Evolutionary conservation across 352 stramenopile species (phyloP).

Genomic region (Pythium aquatile): DNA sequence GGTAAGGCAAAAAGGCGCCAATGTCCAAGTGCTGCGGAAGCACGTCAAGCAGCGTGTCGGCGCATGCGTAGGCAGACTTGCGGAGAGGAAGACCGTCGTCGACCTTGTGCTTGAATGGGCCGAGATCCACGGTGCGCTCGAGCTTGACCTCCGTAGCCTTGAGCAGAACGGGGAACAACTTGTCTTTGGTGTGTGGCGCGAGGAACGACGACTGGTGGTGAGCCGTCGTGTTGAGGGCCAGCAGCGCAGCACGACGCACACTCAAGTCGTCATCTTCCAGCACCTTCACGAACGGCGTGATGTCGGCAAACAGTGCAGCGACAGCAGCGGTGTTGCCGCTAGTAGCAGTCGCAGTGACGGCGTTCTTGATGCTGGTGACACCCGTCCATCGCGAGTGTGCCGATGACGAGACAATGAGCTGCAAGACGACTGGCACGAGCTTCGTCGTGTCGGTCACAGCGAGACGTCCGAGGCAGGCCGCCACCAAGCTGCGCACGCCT

Average conservation of each 20-base stretch:
- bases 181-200: constrained; percentile 72
- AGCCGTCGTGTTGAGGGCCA: constrained; percentile 95
- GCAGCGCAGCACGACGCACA: constrained; percentile 92
- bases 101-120: constrained; percentile 99
- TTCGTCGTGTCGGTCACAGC: constrained; percentile 86
- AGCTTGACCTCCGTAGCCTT: constrained; percentile 92
- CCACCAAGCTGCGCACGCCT: constrained; percentile 96
- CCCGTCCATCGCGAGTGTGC: constrained; percentile 87
- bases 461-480: constrained; percentile 96
- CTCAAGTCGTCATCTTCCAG: constrained; percentile 94
- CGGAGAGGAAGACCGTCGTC: constrained; percentile 84
- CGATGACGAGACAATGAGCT: constrained; percentile 61
- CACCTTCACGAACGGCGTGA: constrained; percentile 91
- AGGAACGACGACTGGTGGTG: constrained; percentile 92
- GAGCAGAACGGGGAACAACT: constrained; percentile 91
- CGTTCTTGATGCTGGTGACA: constrained; percentile 92
- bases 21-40: constrained; percentile 92
- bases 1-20: constrained; percentile 90
- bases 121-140: constrained; percentile 96
- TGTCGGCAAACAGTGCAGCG: constrained; percentile 54
- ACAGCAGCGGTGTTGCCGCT: constrained; percentile 37
- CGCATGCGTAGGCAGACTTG: constrained; percentile 92
- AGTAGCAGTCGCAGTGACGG: constrained; percentile 39
- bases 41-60: constrained; percentile 95
- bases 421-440: constrained; percentile 90